These are phyloP conservation scores for Citrullus colocynthis DNA, from an alignment of 306 rosid genomes.

Conservation along the genomic window DNA sequence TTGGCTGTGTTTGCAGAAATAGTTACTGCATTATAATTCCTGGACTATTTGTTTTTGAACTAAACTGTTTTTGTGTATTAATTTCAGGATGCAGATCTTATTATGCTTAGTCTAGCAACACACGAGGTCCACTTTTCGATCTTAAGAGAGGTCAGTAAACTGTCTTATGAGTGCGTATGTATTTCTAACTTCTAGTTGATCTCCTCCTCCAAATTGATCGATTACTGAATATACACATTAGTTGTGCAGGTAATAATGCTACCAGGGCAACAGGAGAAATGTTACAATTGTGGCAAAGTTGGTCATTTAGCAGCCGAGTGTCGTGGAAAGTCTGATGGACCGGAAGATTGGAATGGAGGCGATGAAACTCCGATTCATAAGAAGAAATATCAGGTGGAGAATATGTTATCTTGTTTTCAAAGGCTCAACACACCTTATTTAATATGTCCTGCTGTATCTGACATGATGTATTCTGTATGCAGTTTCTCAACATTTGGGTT, in stretches of 20 bases:
- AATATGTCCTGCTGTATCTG: slow-evolving; percentile 7
- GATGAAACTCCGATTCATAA: slow-evolving; percentile 78
- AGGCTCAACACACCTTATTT: neutral
- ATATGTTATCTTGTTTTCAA: neutral
- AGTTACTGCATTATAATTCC: neutral
- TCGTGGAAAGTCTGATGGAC: slow-evolving; percentile 35
- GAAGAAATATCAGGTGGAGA: slow-evolving; percentile 88
- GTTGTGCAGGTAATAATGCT: slow-evolving; percentile 54
- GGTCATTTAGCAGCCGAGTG: slow-evolving; percentile 97
- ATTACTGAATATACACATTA: slow-evolving; percentile 17
- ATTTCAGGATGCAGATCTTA: slow-evolving; percentile 90
- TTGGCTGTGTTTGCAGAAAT: neutral
- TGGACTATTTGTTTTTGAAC: neutral
- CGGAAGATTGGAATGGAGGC: slow-evolving; percentile 43
- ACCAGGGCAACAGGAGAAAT: slow-evolving; percentile 91
- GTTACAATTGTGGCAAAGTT: slow-evolving; percentile 75
- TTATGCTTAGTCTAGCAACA: slow-evolving; percentile 87
- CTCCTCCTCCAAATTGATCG: slow-evolving; percentile 17
- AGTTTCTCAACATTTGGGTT: slow-evolving; percentile 68
- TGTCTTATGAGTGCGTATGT: slow-evolving; percentile 4
- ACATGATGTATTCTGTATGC: slow-evolving; percentile 1
- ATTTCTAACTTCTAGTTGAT: slow-evolving; percentile 11
- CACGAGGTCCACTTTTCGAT: slow-evolving; percentile 93
- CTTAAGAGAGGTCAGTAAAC: slow-evolving; percentile 79
- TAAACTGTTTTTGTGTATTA: neutral